A percentile compares a stretch with the other conserved stretches of the same genome.
Evolutionary conservation across 1,284 basidiomycete genomes (phyloP).

Genomic region (Apiotrichum porosum): DNA sequence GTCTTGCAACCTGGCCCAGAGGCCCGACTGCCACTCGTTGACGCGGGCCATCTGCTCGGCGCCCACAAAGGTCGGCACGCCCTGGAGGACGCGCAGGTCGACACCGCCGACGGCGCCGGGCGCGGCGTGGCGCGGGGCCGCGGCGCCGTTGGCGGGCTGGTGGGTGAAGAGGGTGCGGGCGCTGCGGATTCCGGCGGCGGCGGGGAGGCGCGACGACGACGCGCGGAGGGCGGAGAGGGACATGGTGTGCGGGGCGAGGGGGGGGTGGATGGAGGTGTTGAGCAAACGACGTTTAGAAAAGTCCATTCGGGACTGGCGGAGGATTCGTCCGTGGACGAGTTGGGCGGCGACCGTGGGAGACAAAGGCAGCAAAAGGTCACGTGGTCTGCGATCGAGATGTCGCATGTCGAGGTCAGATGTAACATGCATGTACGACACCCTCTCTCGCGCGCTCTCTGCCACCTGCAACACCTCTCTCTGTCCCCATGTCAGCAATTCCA

Average conservation of each 20-base stretch:
- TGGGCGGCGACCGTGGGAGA: background rate
- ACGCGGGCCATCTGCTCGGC: conserved; percentile 34
- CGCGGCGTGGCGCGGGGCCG: background rate
- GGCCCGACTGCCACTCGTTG: conserved; percentile 42
- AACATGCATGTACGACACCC: background rate
- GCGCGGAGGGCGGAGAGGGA: background rate
- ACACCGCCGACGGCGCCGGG: conserved; percentile 20
- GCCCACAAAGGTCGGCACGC: conserved; percentile 35
- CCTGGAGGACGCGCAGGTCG: conserved; percentile 35
- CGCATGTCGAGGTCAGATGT: too few species aligned
- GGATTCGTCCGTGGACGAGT: too few species aligned
- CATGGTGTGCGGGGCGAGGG: background rate
- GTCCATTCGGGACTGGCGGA: too few species aligned
- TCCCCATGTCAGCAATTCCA: background rate
- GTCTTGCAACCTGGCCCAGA: conserved; percentile 42
- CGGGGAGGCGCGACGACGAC: background rate
- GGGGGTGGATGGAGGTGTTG: background rate
- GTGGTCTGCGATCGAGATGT: background rate
- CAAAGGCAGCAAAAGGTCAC: too few species aligned
- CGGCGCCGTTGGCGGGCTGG: background rate
- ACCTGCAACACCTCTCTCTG: too few species aligned
- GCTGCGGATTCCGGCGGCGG: background rate
- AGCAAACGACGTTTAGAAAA: too few species aligned
- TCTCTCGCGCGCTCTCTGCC: too few species aligned
- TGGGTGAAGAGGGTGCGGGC: background rate